Base-by-base conservation (phyloP, 2,329 filamentous ascomycete genomes). In the Fusarium coffeatum region DNA sequence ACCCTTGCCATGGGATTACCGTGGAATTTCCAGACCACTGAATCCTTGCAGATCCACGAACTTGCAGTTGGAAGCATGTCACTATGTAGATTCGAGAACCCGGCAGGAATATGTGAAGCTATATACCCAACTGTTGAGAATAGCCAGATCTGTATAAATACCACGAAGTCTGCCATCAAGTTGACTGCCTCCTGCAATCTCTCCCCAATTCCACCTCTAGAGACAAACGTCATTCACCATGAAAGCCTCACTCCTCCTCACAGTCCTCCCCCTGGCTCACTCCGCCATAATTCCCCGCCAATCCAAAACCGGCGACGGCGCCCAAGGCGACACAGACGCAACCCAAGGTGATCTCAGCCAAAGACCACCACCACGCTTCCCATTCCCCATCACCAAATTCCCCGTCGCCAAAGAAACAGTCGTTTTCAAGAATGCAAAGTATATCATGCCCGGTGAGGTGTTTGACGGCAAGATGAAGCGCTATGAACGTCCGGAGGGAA, bases 401-500 rank as follows among this genome's bases (percentile, higher is more conserved):
- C 75, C 75, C 1, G 64, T 73, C 0, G 71, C 75, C 7, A 76
- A 76, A 13, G 75, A 76, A 47, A 77, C 75, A 0, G 74, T 77
- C 1, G 75, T 77, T 0, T 43, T 77, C 1, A 64, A 74, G 22
- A 53, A 74, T 13, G 65, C 72, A 18, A 80, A 79, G 55, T 78
- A 80, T 41, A 72, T 79, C 20, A 61, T 76, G 55, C 75, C 77
- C 0, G 76, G 78, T 2, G 72, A 75, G 13, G 72, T 76, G 1
- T 80, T 77, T 32, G 79, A 80, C 22, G 79, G 78, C 48, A 75
- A 76, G 48, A 80, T 78, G 78, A 77, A 77, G 42, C 77, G 77
- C 6, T 83, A 79, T 60, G 80, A 83, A 58, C 80, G 80, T 13
- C 78, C 77, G 2, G 76, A 77, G 42, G 80, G 79, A 23, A 79